Evolutionary conservation across 2,329 filamentous ascomycete genomes (phyloP).

Genomic region (Venturia pyrina): DNA sequence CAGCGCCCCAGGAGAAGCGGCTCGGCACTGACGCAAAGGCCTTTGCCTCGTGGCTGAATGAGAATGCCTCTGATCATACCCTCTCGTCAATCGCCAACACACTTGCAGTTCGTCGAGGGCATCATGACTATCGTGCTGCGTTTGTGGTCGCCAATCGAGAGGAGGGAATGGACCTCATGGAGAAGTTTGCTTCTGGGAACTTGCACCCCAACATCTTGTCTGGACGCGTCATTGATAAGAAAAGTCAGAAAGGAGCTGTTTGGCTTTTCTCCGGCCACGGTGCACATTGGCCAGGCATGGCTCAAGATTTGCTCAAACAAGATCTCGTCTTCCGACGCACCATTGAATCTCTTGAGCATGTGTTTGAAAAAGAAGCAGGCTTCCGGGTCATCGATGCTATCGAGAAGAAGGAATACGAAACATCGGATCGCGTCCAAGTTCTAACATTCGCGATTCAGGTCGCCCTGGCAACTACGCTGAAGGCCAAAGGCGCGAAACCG

Average conservation of each 20-base stretch:
- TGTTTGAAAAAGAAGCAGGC: neutral
- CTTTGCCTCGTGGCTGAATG: neutral
- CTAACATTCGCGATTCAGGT: neutral
- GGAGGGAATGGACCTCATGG: neutral
- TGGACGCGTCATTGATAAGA: neutral
- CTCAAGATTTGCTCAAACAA: neutral
- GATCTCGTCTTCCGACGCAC: neutral
- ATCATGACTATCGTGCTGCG: neutral
- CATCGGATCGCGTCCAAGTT: neutral
- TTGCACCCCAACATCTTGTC: neutral
- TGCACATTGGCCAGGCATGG: neutral
- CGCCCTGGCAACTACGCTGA: neutral
- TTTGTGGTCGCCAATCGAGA: neutral
- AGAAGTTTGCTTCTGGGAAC: neutral
- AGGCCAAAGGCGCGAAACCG: neutral
- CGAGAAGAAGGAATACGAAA: neutral
- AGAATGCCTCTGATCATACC: neutral
- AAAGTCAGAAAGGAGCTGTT: neutral
- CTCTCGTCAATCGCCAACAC: neutral
- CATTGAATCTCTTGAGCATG: neutral
- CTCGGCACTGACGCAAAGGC: neutral
- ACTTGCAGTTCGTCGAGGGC: neutral
- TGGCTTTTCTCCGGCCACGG: neutral
- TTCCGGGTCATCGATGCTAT: neutral
- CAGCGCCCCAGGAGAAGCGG: neutral